These are phyloP conservation scores for Alternaria panax DNA, from an alignment of 2,329 filamentous ascomycete species.

Conservation along the genomic window DNA sequence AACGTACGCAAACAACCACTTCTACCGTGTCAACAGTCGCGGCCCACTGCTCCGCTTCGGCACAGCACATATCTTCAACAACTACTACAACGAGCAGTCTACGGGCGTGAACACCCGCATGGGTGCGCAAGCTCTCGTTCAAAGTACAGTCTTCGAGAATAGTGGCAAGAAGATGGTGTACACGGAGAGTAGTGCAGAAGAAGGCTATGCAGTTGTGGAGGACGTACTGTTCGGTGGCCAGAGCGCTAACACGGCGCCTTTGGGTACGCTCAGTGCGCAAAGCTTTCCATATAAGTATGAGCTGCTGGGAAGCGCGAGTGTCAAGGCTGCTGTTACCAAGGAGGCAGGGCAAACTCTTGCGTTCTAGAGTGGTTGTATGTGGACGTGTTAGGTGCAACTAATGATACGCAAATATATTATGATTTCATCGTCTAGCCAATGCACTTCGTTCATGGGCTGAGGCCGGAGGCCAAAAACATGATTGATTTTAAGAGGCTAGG, in stretches of 20 bases:
- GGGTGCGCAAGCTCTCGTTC: constrained; percentile 52
- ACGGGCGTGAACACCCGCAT: constrained; percentile 52
- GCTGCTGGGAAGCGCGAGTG: constrained; percentile 58
- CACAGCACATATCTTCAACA: constrained; percentile 67
- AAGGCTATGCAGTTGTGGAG: constrained; percentile 51
- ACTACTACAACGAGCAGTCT: constrained; percentile 45
- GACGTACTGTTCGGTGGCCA: constrained; percentile 53
- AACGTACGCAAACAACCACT: constrained; percentile 73
- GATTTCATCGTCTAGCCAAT: too few species aligned
- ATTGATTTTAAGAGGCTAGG: too few species aligned
- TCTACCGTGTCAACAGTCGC: constrained; percentile 68
- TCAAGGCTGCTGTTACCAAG: constrained; percentile 55
- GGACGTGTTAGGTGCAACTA: background rate
- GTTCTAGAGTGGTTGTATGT: constrained; percentile 7
- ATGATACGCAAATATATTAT: background rate
- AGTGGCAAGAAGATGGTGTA: constrained; percentile 64
- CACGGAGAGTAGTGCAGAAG: constrained; percentile 60
- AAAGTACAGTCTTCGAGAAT: constrained; percentile 62
- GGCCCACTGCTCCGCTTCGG: constrained; percentile 70
- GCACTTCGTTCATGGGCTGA: too few species aligned
- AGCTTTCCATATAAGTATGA: constrained; percentile 60
- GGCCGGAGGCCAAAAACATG: too few species aligned
- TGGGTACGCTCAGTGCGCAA: constrained; percentile 58
- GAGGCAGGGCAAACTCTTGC: constrained; percentile 31
- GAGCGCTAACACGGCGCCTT: constrained; percentile 56